Evolutionary conservation across 2,329 filamentous ascomycete species (phyloP).

Genomic region (Neophaeococcomyces mojaviensis): DNA sequence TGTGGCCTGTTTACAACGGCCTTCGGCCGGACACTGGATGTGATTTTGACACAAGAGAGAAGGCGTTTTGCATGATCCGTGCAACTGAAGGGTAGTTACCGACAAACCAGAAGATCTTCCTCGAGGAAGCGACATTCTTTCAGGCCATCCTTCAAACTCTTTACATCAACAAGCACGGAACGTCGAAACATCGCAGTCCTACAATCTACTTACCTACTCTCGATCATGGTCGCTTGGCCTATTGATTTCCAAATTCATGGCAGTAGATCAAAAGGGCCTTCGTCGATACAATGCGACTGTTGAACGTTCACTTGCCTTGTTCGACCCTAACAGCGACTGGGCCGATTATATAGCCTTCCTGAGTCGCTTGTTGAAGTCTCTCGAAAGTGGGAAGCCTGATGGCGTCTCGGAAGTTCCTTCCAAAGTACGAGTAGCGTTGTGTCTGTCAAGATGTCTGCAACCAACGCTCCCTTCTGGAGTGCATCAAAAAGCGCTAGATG

Average conservation of each 20-base stretch:
- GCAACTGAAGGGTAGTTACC: too few relatives aligned
- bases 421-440: conserved; percentile 76
- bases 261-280: conserved; percentile 57
- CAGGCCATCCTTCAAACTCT: too few relatives aligned
- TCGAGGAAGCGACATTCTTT: too few relatives aligned
- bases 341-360: conserved; percentile 98
- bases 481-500: conserved; percentile 92
- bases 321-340: conserved; percentile 96
- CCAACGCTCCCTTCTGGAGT: conserved; percentile 89
- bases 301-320: conserved; percentile 78
- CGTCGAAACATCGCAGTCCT: too few relatives aligned
- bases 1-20: too few relatives aligned
- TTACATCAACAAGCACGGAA: too few relatives aligned
- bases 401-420: conserved; percentile 68
- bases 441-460: conserved; percentile 90
- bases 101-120: too few relatives aligned
- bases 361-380: conserved; percentile 81
- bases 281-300: conserved; percentile 85
- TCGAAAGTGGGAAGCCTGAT: conserved; percentile 70
- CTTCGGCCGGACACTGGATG: too few relatives aligned
- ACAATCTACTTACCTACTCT: neutral
- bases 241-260: conserved; percentile 8
- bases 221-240: neutral
- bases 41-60: too few relatives aligned
- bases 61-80: too few relatives aligned